These are phyloP conservation scores for Digitaria exilis DNA, from an alignment of 202 grass and related monocot genomes.

Conservation along the genomic window DNA sequence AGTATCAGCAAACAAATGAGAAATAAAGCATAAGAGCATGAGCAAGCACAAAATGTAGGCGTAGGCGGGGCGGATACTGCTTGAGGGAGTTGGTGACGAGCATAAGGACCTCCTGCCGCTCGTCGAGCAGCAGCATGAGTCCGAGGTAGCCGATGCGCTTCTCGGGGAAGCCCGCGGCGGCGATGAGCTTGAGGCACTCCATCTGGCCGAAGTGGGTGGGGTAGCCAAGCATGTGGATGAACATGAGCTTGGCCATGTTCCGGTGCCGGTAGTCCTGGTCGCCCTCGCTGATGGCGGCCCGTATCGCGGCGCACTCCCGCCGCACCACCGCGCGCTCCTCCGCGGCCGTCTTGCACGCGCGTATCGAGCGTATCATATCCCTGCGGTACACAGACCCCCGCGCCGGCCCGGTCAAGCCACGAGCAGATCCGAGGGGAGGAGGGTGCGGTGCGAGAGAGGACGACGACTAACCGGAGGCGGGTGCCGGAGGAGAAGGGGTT, in stretches of 20 bases:
- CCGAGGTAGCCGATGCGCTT: constrained; percentile 99
- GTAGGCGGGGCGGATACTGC: constrained; percentile 76
- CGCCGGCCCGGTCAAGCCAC: neutral
- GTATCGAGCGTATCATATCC: constrained; percentile 98
- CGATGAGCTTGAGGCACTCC: constrained; percentile 99
- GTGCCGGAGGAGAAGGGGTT: constrained; percentile 99
- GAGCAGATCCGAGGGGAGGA: constrained; percentile 6
- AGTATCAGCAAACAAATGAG: constrained; percentile 9
- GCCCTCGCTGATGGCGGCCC: constrained; percentile 89
- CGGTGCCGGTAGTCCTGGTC: constrained; percentile 95
- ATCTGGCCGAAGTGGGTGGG: constrained; percentile 99
- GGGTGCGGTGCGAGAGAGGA: neutral
- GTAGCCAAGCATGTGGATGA: constrained; percentile 99
- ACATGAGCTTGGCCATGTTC: constrained; percentile 99
- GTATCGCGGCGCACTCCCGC: constrained; percentile 98
- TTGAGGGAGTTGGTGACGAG: constrained; percentile 99
- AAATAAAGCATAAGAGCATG: neutral
- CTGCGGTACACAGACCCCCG: constrained; percentile 36
- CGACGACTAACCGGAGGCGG: constrained; percentile 75
- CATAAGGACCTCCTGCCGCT: constrained; percentile 99
- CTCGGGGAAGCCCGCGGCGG: constrained; percentile 90
- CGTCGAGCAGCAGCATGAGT: constrained; percentile 94
- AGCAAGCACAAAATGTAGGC: constrained; percentile 36
- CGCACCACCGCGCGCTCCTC: constrained; percentile 98
- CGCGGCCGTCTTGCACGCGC: constrained; percentile 96